These are phyloP conservation scores for Tulasnella sp. DNA, from an alignment of 768 basidiomycete genomes.

Conservation along the genomic window DNA sequence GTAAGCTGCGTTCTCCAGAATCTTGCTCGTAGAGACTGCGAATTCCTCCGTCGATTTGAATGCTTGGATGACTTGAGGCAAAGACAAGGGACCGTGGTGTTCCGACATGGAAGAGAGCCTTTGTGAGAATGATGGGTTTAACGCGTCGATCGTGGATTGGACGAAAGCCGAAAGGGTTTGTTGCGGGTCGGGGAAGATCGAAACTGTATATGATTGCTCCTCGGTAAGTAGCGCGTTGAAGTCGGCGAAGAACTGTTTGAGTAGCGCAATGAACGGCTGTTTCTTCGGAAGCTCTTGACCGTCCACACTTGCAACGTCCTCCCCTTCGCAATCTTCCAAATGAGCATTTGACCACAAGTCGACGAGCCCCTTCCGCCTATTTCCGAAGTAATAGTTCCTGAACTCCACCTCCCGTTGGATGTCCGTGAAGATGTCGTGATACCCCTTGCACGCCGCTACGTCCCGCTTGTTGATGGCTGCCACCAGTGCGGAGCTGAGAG, in stretches of 20 bases:
- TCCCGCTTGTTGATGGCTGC: slow-evolving; percentile 76
- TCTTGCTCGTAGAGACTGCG: slow-evolving; percentile 54
- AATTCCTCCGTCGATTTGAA: slow-evolving; percentile 78
- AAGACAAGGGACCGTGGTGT: slow-evolving; percentile 46
- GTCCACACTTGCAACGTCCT: slow-evolving; percentile 25
- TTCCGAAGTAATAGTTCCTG: slow-evolving; percentile 86
- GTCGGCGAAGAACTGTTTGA: slow-evolving; percentile 60
- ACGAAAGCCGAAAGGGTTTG: slow-evolving; percentile 70
- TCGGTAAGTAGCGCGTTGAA: slow-evolving; percentile 54
- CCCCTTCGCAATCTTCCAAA: slow-evolving; percentile 34
- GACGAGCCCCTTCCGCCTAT: slow-evolving; percentile 53
- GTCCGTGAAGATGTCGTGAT: slow-evolving; percentile 77
- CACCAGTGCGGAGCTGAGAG: slow-evolving; percentile 80
- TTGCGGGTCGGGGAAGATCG: slow-evolving; percentile 81
- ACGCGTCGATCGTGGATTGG: slow-evolving; percentile 61
- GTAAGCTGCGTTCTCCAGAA: slow-evolving; percentile 54
- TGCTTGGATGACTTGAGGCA: slow-evolving; percentile 58
- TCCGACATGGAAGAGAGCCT: slow-evolving; percentile 61
- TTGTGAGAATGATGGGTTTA: slow-evolving; percentile 73
- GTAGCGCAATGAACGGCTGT: slow-evolving; percentile 46
- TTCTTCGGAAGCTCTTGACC: slow-evolving; percentile 23
- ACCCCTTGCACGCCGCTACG: slow-evolving; percentile 56
- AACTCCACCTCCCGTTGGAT: slow-evolving; percentile 92
- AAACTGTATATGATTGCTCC: slow-evolving; percentile 62
- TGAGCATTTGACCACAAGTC: slow-evolving; percentile 54